Conservation (phyloP, 306 rosid species). For the Acacia acuminata region DNA sequence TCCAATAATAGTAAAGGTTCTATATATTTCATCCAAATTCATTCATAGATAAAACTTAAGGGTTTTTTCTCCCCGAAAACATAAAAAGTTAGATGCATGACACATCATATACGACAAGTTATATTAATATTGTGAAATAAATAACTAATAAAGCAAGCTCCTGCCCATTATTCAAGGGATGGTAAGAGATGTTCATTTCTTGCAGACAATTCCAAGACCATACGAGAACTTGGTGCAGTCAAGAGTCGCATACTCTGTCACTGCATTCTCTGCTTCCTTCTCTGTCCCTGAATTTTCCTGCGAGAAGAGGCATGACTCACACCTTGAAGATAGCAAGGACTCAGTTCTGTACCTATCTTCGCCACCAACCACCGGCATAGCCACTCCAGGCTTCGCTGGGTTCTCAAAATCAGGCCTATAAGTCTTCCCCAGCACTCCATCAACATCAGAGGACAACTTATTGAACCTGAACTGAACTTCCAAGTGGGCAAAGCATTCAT, state of each 20-base stretch:
- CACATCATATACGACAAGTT: too few relatives aligned
- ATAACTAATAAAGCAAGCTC: not conserved
- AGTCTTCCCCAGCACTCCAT: slow-evolving; percentile 54
- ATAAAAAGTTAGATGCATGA: not conserved
- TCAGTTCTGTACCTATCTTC: slow-evolving; percentile 44
- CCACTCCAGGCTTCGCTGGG: slow-evolving; percentile 49
- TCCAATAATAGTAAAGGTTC: not conserved
- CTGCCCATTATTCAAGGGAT: not conserved
- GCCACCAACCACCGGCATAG: slow-evolving; percentile 55
- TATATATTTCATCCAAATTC: not conserved
- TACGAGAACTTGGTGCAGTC: slow-evolving; percentile 41
- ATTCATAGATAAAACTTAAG: not conserved
- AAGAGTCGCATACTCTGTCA: slow-evolving; percentile 34
- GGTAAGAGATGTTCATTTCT: slow-evolving; percentile 24
- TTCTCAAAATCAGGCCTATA: slow-evolving; percentile 43
- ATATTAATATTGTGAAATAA: not conserved
- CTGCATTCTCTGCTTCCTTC: not conserved
- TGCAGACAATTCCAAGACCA: slow-evolving; percentile 52
- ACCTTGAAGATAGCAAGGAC: slow-evolving; percentile 40
- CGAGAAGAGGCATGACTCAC: slow-evolving; percentile 42
- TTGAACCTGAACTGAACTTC: slow-evolving; percentile 51
- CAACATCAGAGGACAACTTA: slow-evolving; percentile 38
- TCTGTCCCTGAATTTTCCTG: not conserved
- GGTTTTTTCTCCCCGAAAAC: not conserved
- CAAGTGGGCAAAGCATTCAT: slow-evolving; percentile 54